phyloP scores from a whole-genome alignment of 331 rosid genomes.

The Spiraea crenata region DNA sequence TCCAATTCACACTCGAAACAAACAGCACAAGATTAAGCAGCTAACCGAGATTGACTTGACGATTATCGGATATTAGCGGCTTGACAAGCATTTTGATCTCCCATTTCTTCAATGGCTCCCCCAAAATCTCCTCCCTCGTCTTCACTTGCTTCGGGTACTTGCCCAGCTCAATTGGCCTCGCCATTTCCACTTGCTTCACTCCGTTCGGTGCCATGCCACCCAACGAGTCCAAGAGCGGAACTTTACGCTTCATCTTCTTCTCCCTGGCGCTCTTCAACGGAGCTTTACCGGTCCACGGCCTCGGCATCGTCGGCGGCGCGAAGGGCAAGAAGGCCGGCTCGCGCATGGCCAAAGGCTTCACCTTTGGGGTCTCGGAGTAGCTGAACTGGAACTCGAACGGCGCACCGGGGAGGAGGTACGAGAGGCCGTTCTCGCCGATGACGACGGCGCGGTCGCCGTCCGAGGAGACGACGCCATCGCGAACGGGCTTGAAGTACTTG shows the following conservation, averaged over 20 bases:
- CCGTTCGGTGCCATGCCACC: conserved; percentile 53
- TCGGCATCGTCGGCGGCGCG: conserved; percentile 83
- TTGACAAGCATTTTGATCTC: conserved; percentile 70
- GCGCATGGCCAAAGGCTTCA: conserved; percentile 78
- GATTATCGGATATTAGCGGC: conserved; percentile 56
- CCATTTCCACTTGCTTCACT: conserved; percentile 68
- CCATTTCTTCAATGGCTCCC: conserved; percentile 80
- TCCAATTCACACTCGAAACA: neutral
- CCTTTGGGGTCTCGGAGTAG: conserved; percentile 90
- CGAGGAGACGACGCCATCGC: conserved; percentile 45
- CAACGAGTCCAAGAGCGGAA: conserved; percentile 66
- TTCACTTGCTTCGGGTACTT: conserved; percentile 45
- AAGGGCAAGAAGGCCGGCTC: conserved; percentile 93
- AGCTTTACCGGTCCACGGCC: conserved; percentile 97
- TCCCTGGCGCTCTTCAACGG: conserved; percentile 84
- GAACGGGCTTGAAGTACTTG: conserved; percentile 74
- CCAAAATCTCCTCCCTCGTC: conserved; percentile 75
- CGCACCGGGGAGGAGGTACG: conserved; percentile 85
- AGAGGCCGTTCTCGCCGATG: conserved; percentile 79
- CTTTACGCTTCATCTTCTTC: conserved; percentile 45
- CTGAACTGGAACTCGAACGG: conserved; percentile 94
- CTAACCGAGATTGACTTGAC: conserved; percentile 95
- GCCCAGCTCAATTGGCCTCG: conserved; percentile 57
- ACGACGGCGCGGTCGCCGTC: conserved; percentile 77
- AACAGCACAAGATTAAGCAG: neutral